These are phyloP conservation scores for Boletus semigastroideus DNA, from an alignment of 1,284 basidiomycete genomes.

Conservation along the genomic window DNA sequence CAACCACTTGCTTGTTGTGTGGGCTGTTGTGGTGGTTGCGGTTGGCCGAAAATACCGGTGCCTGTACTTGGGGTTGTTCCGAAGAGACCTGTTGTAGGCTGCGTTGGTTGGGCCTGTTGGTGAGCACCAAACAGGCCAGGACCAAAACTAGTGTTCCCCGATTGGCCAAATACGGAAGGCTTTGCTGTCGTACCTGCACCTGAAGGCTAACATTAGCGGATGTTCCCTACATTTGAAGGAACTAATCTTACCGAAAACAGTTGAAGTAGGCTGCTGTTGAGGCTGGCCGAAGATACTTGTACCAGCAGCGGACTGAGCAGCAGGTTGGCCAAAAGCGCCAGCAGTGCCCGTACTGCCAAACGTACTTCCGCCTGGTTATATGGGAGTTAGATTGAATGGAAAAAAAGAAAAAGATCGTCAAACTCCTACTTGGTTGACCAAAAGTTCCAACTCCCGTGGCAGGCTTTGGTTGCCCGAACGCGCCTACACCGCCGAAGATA, in stretches of 20 bases:
- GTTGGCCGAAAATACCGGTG: conserved; percentile 42
- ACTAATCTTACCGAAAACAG: conserved; percentile 20
- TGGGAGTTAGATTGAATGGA: conserved; percentile 3
- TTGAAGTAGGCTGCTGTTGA: conserved; percentile 30
- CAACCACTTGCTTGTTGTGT: conserved; percentile 35
- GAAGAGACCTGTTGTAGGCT: conserved; percentile 39
- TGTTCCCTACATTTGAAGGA: not conserved
- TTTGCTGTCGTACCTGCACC: conserved; percentile 39
- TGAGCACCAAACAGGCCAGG: conserved; percentile 30
- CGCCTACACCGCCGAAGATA: conserved; percentile 40
- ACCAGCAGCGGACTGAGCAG: conserved; percentile 26
- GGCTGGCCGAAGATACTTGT: conserved; percentile 36
- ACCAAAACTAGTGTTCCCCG: conserved; percentile 29
- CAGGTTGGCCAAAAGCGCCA: conserved; percentile 36
- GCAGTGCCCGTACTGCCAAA: conserved; percentile 43
- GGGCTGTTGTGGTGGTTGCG: conserved; percentile 31
- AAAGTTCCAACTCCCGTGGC: conserved; percentile 43
- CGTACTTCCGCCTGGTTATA: conserved; percentile 25
- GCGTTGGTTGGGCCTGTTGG: conserved; percentile 32
- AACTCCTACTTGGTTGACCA: conserved; percentile 28
- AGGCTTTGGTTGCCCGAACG: conserved; percentile 39
- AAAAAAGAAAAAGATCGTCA: not conserved
- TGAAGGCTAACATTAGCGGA: conserved; percentile 11
- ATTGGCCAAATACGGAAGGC: conserved; percentile 43
- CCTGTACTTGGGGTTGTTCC: conserved; percentile 27